Conservation (phyloP, 177 flowering plant genomes). For the Vitis hybrid region DNA sequence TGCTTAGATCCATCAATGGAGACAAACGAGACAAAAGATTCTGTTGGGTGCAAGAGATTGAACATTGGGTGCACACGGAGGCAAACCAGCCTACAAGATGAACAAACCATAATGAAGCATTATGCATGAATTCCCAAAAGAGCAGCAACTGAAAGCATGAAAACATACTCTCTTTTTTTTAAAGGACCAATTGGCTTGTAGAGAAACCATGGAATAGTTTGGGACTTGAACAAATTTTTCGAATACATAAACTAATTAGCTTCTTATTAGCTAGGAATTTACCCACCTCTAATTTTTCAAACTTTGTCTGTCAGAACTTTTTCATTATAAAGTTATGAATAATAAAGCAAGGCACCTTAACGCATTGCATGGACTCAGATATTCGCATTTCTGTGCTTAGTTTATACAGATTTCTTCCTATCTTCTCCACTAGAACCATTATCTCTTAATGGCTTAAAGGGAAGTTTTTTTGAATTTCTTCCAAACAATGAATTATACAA, state of each 20-base stretch:
- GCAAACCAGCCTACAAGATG: slow-evolving; percentile 71
- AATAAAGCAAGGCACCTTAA: not conserved
- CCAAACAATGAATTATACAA: too few relatives aligned
- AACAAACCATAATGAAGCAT: not conserved
- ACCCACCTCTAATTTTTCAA: too few relatives aligned
- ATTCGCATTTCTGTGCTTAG: not conserved
- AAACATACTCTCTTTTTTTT: not conserved
- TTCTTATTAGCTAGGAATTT: too few relatives aligned
- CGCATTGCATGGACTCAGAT: not conserved
- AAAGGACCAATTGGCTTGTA: not conserved
- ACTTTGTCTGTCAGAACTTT: not conserved
- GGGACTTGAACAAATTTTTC: not conserved
- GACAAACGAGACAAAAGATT: slow-evolving; percentile 62
- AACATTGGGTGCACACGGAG: slow-evolving; percentile 87
- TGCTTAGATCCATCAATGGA: slow-evolving; percentile 72
- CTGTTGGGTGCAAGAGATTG: slow-evolving; percentile 73
- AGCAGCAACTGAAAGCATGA: not conserved
- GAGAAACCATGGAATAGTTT: not conserved
- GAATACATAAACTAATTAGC: not conserved
- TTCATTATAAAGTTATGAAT: not conserved
- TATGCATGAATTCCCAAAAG: not conserved
- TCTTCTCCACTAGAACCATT: not conserved
- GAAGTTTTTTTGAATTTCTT: not conserved
- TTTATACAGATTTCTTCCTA: not conserved
- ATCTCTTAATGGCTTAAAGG: not conserved